A percentile compares a stretch with the other conserved stretches of the same genome.
Conservation (phyloP, 352 stramenopile species). For the Globisporangium recalcitrans region DNA sequence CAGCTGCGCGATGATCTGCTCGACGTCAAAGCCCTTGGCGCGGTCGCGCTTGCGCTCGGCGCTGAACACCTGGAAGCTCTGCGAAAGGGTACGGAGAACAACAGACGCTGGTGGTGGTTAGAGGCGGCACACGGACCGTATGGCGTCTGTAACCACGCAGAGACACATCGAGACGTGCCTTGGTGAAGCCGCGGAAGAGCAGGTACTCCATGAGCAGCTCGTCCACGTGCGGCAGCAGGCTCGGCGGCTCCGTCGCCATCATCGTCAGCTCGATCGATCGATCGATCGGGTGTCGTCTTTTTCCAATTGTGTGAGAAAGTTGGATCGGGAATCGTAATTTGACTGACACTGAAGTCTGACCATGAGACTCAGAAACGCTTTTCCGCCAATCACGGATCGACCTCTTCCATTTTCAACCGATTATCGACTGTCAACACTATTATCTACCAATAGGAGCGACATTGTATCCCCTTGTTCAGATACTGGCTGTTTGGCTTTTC, state of each 20-base stretch:
- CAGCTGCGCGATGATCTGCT: constrained; percentile 69
- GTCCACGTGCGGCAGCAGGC: constrained; percentile 69
- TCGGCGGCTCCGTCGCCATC: constrained; percentile 29
- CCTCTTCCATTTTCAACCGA: neutral
- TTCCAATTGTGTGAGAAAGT: neutral
- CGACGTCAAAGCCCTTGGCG: constrained; percentile 67
- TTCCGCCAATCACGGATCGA: neutral
- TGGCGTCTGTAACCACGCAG: neutral
- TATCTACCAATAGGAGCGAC: neutral
- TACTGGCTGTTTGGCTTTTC: neutral
- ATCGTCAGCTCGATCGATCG: neutral
- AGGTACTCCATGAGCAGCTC: constrained; percentile 86
- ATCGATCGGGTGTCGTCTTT: neutral
- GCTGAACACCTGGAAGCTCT: constrained; percentile 77
- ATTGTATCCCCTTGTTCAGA: neutral
- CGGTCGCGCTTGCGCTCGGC: constrained; percentile 71
- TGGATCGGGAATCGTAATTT: no score
- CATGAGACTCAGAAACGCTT: neutral
- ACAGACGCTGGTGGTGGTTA: no score
- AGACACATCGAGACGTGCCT: constrained; percentile 20
- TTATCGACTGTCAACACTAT: neutral
- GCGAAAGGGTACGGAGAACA: neutral
- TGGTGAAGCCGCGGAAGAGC: constrained; percentile 81
- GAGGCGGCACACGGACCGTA: no score
- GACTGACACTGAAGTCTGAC: neutral